A percentile compares a stretch with the other conserved stretches of the same genome.
Evolutionary conservation across 345 rosid species (phyloP).

Genomic region (Acer campestre): DNA sequence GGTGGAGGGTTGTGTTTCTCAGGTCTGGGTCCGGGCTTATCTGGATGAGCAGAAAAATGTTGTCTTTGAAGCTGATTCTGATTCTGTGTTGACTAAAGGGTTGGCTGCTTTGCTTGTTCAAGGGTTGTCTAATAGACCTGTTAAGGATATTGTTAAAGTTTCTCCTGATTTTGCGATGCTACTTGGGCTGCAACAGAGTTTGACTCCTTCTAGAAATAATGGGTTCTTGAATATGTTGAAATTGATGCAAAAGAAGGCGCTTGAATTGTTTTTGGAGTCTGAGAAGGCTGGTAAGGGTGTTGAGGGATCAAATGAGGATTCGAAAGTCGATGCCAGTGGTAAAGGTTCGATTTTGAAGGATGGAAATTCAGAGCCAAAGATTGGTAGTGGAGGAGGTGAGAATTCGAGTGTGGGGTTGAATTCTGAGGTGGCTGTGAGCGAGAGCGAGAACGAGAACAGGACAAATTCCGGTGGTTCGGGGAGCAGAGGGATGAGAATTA

Average conservation of each 20-base stretch:
- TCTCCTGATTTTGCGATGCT: slow-evolving; percentile 78
- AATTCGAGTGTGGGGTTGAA: slow-evolving; percentile 8
- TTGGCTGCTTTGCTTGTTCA: slow-evolving; percentile 87
- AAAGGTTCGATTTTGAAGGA: neutral
- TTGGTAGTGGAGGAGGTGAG: slow-evolving; percentile 3
- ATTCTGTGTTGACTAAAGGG: slow-evolving; percentile 81
- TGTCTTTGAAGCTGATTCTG: slow-evolving; percentile 89
- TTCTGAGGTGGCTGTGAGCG: slow-evolving; percentile 6
- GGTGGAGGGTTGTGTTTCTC: slow-evolving; percentile 93
- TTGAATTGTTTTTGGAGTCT: slow-evolving; percentile 45
- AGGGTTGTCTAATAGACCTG: slow-evolving; percentile 78
- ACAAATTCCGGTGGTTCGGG: slow-evolving; percentile 34
- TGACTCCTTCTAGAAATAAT: slow-evolving; percentile 84
- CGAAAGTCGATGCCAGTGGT: slow-evolving; percentile 6
- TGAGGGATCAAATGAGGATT: slow-evolving; percentile 2
- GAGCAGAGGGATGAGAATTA: slow-evolving; percentile 73
- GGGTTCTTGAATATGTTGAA: slow-evolving; percentile 92
- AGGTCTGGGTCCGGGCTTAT: slow-evolving; percentile 95
- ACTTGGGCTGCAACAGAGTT: slow-evolving; percentile 85
- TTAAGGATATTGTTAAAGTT: slow-evolving; percentile 67
- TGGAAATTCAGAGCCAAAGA: neutral
- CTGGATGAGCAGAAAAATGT: slow-evolving; percentile 63
- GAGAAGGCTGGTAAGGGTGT: slow-evolving; percentile 35
- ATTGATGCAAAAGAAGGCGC: slow-evolving; percentile 89
- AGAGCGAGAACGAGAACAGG: slow-evolving; percentile 8